These are phyloP conservation scores for Fusarium sp. DNA, from an alignment of 2,329 filamentous ascomycete genomes.

Conservation along the genomic window DNA sequence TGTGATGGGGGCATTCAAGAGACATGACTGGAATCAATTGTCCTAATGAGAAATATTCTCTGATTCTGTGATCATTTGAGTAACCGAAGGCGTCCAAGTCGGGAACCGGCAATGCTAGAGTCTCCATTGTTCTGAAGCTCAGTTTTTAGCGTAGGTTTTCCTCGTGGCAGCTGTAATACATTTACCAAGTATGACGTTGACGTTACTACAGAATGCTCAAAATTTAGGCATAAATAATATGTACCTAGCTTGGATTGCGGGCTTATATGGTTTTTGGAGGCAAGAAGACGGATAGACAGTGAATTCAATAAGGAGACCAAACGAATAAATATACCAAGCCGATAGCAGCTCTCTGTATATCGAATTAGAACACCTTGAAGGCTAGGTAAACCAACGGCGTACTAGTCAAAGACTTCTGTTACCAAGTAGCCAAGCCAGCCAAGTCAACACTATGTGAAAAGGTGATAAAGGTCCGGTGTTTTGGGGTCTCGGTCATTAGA, in stretches of 20 bases:
- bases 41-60: neutral
- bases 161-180: neutral
- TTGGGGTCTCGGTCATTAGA: neutral
- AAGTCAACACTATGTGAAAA: neutral
- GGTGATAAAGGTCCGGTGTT: neutral
- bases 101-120: neutral
- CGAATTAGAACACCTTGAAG: neutral
- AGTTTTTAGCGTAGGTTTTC: neutral
- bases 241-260: neutral
- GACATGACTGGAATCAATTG: neutral
- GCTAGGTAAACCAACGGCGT: neutral
- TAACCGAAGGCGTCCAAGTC: neutral
- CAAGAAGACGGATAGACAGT: neutral
- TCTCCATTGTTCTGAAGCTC: neutral
- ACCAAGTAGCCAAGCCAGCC: constrained; percentile 1
- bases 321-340: neutral
- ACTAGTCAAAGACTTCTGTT: neutral
- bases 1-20: neutral
- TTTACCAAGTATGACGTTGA: neutral
- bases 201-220: neutral
- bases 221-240: neutral
- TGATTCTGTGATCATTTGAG: neutral
- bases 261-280: neutral
- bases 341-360: neutral
- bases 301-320: neutral